Evolutionary conservation across 1,139 yeast species (phyloP).

Genomic region (Lodderomyces oxycetoniae): DNA sequence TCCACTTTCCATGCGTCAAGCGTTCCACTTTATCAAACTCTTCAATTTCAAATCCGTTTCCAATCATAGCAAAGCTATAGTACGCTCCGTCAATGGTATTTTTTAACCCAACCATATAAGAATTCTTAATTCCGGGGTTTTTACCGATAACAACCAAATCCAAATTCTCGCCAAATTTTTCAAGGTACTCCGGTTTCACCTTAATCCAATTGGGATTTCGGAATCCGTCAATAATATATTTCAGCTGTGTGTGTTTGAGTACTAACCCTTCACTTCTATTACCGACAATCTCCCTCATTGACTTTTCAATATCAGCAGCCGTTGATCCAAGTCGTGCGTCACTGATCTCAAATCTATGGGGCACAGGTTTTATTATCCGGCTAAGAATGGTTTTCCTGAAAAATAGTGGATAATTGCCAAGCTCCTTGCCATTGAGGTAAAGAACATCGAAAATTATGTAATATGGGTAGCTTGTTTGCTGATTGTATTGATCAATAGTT

Average conservation of each 20-base stretch:
- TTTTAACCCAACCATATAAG: slow-evolving; percentile 69
- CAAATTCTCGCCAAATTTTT: slow-evolving; percentile 79
- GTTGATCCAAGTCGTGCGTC: slow-evolving; percentile 40
- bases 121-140: slow-evolving; percentile 66
- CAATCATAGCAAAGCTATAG: slow-evolving; percentile 71
- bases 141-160: slow-evolving; percentile 80
- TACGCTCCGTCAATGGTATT: slow-evolving; percentile 29
- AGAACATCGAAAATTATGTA: slow-evolving; percentile 70
- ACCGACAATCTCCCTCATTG: slow-evolving; percentile 56
- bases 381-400: slow-evolving; percentile 53
- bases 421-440: slow-evolving; percentile 58
- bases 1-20: slow-evolving; percentile 61
- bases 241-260: slow-evolving; percentile 58
- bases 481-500: slow-evolving; percentile 34
- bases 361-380: slow-evolving; percentile 43
- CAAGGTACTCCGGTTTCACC: slow-evolving; percentile 85
- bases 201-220: slow-evolving; percentile 72
- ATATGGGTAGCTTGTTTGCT: slow-evolving; percentile 51
- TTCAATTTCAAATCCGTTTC: slow-evolving; percentile 71
- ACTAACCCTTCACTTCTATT: slow-evolving; percentile 79
- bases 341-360: slow-evolving; percentile 54
- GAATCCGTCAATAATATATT: slow-evolving; percentile 59
- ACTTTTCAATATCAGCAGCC: slow-evolving; percentile 48
- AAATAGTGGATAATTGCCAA: slow-evolving; percentile 50
- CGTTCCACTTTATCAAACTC: slow-evolving; percentile 60